Evolutionary conservation across 768 basidiomycete species (phyloP), one percentile per base, ranked within the genome.

Genomic region (Rhodotorula kratochvilovae): DNA sequence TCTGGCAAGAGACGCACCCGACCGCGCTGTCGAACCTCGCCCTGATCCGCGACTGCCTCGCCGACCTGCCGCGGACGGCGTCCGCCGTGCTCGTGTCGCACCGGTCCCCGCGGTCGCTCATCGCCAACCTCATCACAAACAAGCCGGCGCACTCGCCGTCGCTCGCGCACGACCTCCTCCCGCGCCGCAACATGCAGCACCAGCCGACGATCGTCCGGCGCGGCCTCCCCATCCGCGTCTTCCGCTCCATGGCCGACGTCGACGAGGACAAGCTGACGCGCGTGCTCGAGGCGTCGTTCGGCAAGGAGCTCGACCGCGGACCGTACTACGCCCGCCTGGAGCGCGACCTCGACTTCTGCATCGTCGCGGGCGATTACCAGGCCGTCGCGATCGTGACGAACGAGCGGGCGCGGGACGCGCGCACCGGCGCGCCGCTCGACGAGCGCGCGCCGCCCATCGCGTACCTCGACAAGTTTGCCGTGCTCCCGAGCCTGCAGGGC

Each of bases 401-500:
- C 64, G 86, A 87, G 79, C 36, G 23, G 63, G 72, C 5, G 33
- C 36, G 5, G 56, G 65, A 21, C n/a, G 57, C 43, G 2, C n/a
- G 4, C 17, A n/a, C 13, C 36, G 51, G 61, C 51, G 51, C 59
- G 16, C 42, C 58, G 1, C 15, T 29, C 15, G 35, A 15, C 35
- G 42, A 35, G 16, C 57, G 61, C 55, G 63, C 55, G 31, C 23
- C n/a, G n/a, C 29, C 66, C 12, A 87, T 95, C 70, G 88, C 90
- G 25, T 99, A 99, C 81, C 87, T 99, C 59, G 96, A 99, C 84
- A 99, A 99, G 82, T 99, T 99, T 80, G 95, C 94, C 25, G 93
- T 99, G 51, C 84, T 94, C 50, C 96, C 96, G 5, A 88, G 84
- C 70, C 88, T 97, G 78, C 96, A 99, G 81, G 96, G 96, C 31